phyloP scores from a whole-genome alignment of 2,329 filamentous ascomycete genomes.

The Scedosporium aurantiacum region DNA sequence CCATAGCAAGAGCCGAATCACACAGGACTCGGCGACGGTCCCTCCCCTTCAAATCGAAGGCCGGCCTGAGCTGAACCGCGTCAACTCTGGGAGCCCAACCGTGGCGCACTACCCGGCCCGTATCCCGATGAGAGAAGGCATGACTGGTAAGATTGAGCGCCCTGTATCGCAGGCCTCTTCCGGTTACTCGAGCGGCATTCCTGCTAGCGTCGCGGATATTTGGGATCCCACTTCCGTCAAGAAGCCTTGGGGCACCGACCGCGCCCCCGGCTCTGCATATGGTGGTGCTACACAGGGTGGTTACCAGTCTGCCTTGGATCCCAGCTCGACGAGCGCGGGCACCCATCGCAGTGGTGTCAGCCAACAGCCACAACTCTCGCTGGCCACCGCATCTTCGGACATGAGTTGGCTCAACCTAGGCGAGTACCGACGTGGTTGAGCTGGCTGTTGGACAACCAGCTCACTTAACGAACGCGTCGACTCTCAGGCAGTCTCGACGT shows the following conservation, averaged over 20 bases:
- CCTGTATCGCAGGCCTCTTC: conserved; percentile 39
- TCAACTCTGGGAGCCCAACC: conserved; percentile 59
- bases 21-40: conserved; percentile 57
- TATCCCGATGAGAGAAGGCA: conserved; percentile 41
- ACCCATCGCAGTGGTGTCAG: conserved; percentile 25
- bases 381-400: conserved; percentile 45
- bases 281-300: conserved; percentile 23
- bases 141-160: conserved; percentile 51
- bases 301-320: conserved; percentile 24
- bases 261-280: conserved; percentile 43
- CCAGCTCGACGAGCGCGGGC: conserved; percentile 10
- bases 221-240: conserved; percentile 38
- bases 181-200: conserved; percentile 53
- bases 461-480: neutral
- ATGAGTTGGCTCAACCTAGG: conserved; percentile 76
- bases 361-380: conserved; percentile 38
- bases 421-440: conserved; percentile 19
- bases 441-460: neutral
- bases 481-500: neutral
- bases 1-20: conserved; percentile 30
- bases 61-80: conserved; percentile 51
- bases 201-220: conserved; percentile 48
- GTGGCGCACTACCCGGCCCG: conserved; percentile 47
- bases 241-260: conserved; percentile 37
- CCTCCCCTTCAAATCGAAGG: conserved; percentile 58